Evolutionary conservation across 768 basidiomycete species (phyloP), one percentile per base, ranked within the genome.

Genomic region (Podaxis pistillaris): DNA sequence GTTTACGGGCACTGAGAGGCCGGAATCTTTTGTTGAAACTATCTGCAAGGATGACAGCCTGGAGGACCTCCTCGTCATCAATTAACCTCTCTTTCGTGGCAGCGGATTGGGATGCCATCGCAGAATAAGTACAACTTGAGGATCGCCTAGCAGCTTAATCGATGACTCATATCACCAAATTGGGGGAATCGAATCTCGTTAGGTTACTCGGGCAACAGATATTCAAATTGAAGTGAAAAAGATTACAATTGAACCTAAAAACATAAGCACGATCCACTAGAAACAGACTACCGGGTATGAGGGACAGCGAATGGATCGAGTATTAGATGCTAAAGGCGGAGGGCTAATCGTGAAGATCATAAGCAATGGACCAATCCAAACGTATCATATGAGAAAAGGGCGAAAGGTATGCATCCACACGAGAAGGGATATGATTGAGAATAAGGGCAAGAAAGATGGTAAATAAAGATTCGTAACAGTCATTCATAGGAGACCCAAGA

Each of bases 1-100:
- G 96, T 76, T 87, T 91, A 71, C 87, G 86, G 38, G 85, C 83
- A 41, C 94, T 96, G n/a, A 97, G 83, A 19, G 95, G 96, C 61
- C 90, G 84, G 71, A 98, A 96, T 60, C 94, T 85, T 69, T 88
- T 91, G 80, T 97, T 96, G 79, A 96, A 97, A 67, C 93, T 95
- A 73, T 99, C 96, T 11, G 96, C 94, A 46, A 99, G 88, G 49
- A 99, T 87, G 60, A 98, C 91, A 17, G 96, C 96, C 70, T 98
- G 96, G 0, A 98, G 79, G 19, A 93, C 86, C 56, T 97, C 90
- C 55, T 94, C 89, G 13, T 87, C 86, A 56, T 81, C 83, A 40
- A 85, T 78, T 13, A 86, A 73, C 64, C 87, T 87, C 66, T 91
- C 89, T 68, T 89, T 90, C 47, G 79, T 79, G 58, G 72, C 65